These are phyloP conservation scores for Aspergillus persii DNA, from an alignment of 2,329 filamentous ascomycete genomes.

Conservation along the genomic window DNA sequence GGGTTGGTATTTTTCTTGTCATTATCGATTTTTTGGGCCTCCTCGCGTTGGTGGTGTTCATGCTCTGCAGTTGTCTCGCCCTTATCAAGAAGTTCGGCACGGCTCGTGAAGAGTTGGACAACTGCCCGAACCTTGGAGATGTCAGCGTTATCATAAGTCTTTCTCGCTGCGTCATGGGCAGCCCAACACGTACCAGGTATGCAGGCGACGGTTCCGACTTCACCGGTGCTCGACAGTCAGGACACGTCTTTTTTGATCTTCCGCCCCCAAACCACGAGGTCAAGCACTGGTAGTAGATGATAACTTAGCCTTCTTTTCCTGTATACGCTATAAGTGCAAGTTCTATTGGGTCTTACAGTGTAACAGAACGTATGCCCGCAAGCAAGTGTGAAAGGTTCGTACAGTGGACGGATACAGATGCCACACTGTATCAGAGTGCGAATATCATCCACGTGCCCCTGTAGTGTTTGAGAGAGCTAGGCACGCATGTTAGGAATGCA, in stretches of 20 bases:
- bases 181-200: constrained; percentile 54
- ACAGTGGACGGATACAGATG: constrained; percentile 66
- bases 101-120: constrained; percentile 60
- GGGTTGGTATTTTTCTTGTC: constrained; percentile 56
- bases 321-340: background rate
- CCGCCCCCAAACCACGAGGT: constrained; percentile 56
- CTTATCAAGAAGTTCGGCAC: constrained; percentile 59
- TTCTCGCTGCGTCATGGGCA: background rate
- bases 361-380: constrained; percentile 75
- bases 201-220: constrained; percentile 61
- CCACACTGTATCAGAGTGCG: constrained; percentile 63
- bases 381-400: constrained; percentile 66
- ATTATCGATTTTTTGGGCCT: constrained; percentile 57
- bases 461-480: constrained; percentile 43
- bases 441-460: constrained; percentile 60
- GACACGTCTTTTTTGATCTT: constrained; percentile 62
- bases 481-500: constrained; percentile 13
- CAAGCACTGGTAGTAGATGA: constrained; percentile 49
- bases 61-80: constrained; percentile 65
- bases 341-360: constrained; percentile 45
- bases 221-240: constrained; percentile 63
- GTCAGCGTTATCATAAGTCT: constrained; percentile 8
- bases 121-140: constrained; percentile 58
- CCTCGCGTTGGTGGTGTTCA: constrained; percentile 55
- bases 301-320: constrained; percentile 2